phyloP scores from a whole-genome alignment of 495 filamentous ascomycete genomes.

The Lineolata rhizophorae region DNA sequence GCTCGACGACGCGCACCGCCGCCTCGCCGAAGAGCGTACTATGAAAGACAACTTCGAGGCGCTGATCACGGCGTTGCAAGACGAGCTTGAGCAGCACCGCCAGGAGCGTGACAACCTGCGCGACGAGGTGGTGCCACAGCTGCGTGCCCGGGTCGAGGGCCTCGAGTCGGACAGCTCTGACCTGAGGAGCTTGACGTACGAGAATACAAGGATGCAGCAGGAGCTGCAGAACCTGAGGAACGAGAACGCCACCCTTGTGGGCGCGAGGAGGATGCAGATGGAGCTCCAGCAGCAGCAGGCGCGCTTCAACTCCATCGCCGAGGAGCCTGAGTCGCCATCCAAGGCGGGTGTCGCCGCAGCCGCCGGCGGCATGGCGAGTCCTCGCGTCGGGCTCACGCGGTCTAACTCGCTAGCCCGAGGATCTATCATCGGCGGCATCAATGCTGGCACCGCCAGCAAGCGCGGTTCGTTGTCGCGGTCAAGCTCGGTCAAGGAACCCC shows the following conservation, averaged over 20 bases:
- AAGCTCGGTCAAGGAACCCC: constrained; percentile 37
- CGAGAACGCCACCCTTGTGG: constrained; percentile 38
- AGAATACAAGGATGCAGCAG: constrained; percentile 57
- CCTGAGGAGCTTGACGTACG: constrained; percentile 44
- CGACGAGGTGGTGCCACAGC: constrained; percentile 60
- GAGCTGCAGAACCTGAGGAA: constrained; percentile 47
- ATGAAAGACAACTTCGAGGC: constrained; percentile 90
- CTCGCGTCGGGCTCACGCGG: constrained; percentile 31
- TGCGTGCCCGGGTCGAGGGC: constrained; percentile 53
- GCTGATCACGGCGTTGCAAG: constrained; percentile 58
- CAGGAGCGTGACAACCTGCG: constrained; percentile 83
- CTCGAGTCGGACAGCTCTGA: constrained; percentile 46
- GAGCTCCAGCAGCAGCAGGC: constrained; percentile 25
- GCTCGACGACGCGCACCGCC: constrained; percentile 60
- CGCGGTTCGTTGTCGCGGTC: constrained; percentile 23
- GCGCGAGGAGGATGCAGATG: constrained; percentile 29
- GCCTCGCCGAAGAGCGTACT: constrained; percentile 64
- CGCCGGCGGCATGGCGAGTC: no score
- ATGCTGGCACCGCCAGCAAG: constrained; percentile 30
- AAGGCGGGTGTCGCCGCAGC: constrained; percentile 13
- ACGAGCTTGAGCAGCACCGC: constrained; percentile 57
- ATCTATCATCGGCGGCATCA: constrained; percentile 25
- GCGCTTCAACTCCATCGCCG: constrained; percentile 39
- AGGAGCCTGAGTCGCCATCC: constrained; percentile 22
- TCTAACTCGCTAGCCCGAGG: constrained; percentile 38